Percentiles rank a stretch among this genome's conserved stretches.
Conservation (phyloP, 1,284 basidiomycete species). For the Ganoderma meredithae region DNA sequence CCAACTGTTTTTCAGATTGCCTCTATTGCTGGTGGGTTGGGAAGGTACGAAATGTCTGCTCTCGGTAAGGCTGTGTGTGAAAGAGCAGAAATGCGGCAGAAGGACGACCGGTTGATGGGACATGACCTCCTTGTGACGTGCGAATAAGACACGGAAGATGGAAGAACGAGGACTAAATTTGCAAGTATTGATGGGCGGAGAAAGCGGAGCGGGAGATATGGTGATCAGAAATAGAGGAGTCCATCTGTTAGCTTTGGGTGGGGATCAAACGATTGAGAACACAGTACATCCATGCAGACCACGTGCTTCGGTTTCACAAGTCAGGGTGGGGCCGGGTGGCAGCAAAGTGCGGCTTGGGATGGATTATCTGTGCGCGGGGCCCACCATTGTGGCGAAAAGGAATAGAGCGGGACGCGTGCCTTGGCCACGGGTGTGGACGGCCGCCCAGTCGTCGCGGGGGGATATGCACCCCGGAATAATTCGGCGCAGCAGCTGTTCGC, state of each 20-base stretch:
- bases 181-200: slow-evolving; percentile 23
- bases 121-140: not conserved
- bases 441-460: not conserved
- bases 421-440: not conserved
- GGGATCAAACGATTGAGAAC: not conserved
- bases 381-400: not conserved
- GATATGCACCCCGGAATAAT: not conserved
- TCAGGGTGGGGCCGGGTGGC: not conserved
- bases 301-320: not conserved
- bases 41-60: not conserved
- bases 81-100: not conserved
- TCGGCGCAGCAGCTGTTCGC: slow-evolving; percentile 1
- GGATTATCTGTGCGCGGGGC: not conserved
- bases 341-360: not conserved
- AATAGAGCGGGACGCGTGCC: not conserved
- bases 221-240: slow-evolving; percentile 31
- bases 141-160: slow-evolving; percentile 15
- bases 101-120: not conserved
- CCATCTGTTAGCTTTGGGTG: slow-evolving; percentile 13
- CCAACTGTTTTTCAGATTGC: slow-evolving; percentile 7
- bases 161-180: slow-evolving; percentile 8
- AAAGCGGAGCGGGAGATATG: slow-evolving; percentile 20
- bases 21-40: not conserved
- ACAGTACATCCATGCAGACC: not conserved
- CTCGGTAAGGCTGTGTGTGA: not conserved